phyloP scores from a whole-genome alignment of 805 yeast genomes.

The Metschnikowia reukaufii region DNA sequence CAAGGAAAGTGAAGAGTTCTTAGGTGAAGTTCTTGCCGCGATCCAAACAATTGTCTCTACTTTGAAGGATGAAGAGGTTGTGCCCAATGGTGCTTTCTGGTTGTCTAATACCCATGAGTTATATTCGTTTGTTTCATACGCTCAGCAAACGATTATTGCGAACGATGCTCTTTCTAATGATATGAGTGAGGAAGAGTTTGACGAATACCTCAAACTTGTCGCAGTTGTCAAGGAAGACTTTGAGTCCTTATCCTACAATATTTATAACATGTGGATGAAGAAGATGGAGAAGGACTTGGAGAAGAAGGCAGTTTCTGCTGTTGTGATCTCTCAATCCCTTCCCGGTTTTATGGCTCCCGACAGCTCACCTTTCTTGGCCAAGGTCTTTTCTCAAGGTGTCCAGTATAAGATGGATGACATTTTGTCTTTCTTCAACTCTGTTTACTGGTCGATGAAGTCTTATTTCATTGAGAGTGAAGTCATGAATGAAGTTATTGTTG shows the following conservation, averaged over 20 bases:
- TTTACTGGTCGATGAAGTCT: conserved; percentile 90
- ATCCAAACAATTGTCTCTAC: conserved; percentile 80
- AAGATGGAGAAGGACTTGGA: conserved; percentile 88
- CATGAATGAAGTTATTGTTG: conserved; percentile 78
- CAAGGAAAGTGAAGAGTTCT: conserved; percentile 83
- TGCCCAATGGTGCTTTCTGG: conserved; percentile 96
- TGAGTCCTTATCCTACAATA: conserved; percentile 87
- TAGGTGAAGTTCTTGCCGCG: conserved; percentile 84
- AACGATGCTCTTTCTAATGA: conserved; percentile 77
- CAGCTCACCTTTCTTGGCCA: conserved; percentile 74
- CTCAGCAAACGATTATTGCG: conserved; percentile 86
- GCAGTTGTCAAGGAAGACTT: conserved; percentile 92
- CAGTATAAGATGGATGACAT: conserved; percentile 94
- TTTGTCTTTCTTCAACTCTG: conserved; percentile 81
- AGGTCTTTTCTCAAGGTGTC: conserved; percentile 69
- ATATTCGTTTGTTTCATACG: conserved; percentile 90
- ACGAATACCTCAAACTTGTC: conserved; percentile 84
- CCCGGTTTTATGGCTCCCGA: conserved; percentile 96
- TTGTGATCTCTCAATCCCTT: conserved; percentile 87
- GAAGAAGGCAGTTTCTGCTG: conserved; percentile 92
- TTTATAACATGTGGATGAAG: conserved; percentile 96
- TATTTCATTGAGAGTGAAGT: conserved; percentile 85
- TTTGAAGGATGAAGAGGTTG: conserved; percentile 82
- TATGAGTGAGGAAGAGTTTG: conserved; percentile 86
- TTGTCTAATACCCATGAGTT: conserved; percentile 93